A percentile compares a stretch with the other conserved stretches of the same genome.
Evolutionary conservation across 1,284 basidiomycete species (phyloP).

Genomic region (Polyporus tsugae): DNA sequence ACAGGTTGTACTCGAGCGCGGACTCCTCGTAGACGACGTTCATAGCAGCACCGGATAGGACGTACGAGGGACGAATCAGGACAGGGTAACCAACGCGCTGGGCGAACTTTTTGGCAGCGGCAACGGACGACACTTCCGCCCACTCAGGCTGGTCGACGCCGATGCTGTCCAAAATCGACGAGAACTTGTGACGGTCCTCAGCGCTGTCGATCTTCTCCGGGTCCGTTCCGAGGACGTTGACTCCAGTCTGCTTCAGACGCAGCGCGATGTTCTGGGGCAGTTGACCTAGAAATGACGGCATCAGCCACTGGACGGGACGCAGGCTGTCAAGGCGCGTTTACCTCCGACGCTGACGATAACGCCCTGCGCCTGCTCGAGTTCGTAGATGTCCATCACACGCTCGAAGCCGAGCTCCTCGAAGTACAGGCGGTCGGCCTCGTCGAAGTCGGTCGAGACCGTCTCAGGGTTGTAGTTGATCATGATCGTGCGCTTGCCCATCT

Average conservation of each 20-base stretch:
- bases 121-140: conserved; percentile 90
- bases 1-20: conserved; percentile 90
- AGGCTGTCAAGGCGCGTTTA: conserved; percentile 44
- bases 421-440: conserved; percentile 98
- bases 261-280: conserved; percentile 99
- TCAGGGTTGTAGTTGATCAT: conserved; percentile 99
- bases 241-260: conserved; percentile 88
- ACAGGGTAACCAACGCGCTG: conserved; percentile 93
- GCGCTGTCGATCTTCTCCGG: conserved; percentile 96
- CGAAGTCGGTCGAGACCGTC: conserved; percentile 99
- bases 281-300: conserved; percentile 65
- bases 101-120: conserved; percentile 93
- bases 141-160: conserved; percentile 98
- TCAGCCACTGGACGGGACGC: background rate
- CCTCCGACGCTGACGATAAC: conserved; percentile 98
- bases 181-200: conserved; percentile 99
- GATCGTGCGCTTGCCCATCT: conserved; percentile 94
- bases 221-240: conserved; percentile 96
- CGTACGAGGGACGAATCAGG: conserved; percentile 96
- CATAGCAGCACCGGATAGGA: conserved; percentile 99
- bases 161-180: conserved; percentile 92
- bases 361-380: conserved; percentile 92
- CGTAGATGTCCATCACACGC: conserved; percentile 99
- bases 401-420: conserved; percentile 99
- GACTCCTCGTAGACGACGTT: conserved; percentile 97